phyloP scores from a whole-genome alignment of 352 stramenopile genomes.

The Pythium utonaiense region DNA sequence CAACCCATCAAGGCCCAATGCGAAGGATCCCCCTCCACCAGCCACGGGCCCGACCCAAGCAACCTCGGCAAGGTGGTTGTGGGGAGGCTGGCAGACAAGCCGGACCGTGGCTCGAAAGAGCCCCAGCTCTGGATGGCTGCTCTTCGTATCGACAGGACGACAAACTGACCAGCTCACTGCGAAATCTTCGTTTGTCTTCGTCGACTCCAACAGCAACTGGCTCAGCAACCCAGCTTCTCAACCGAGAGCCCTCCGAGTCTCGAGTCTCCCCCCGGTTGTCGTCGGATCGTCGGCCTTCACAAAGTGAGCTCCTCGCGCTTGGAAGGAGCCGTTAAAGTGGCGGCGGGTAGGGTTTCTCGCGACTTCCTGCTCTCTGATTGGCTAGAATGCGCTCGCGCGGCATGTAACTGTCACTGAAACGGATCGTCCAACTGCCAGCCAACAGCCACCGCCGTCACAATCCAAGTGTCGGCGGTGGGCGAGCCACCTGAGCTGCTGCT shows the following conservation, averaged over 20 bases:
- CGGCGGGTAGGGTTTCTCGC: background rate
- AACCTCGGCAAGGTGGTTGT: background rate
- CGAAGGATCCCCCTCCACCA: too few species aligned
- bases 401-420: constrained; percentile 24
- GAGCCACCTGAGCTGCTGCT: too few species aligned
- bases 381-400: constrained; percentile 3
- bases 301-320: constrained; percentile 9
- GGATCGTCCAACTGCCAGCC: constrained; percentile 26
- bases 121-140: background rate
- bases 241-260: too few species aligned
- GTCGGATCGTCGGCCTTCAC: background rate
- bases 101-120: background rate
- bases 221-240: background rate
- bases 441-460: constrained; percentile 18
- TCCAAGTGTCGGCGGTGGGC: background rate
- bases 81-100: background rate
- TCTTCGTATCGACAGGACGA: background rate
- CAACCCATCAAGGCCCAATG: background rate
- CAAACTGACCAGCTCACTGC: background rate
- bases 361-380: constrained; percentile 7
- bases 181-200: background rate
- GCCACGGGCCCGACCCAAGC: background rate
- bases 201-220: background rate
- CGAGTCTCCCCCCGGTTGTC: too few species aligned
- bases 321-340: constrained; percentile 1